phyloP scores from a whole-genome alignment of 306 rosid species.

The Phaseolus lunatus region DNA sequence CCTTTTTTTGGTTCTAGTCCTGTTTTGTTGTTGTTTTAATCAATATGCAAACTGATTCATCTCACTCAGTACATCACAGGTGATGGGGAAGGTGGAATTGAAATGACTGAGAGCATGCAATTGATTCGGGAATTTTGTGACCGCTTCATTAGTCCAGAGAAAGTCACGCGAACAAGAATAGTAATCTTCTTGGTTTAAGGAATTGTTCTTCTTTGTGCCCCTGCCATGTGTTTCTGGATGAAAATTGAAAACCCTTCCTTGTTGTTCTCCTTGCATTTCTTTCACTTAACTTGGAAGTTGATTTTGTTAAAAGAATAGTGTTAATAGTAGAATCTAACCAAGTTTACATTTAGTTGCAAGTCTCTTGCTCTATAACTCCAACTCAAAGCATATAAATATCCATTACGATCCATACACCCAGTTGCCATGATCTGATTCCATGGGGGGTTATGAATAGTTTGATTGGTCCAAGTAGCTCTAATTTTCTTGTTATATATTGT shows the following conservation, averaged over 20 bases:
- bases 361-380: background rate
- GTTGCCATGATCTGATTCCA: slow-evolving; percentile 7
- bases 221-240: slow-evolving; percentile 28
- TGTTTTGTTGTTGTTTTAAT: slow-evolving; percentile 13
- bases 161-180: slow-evolving; percentile 75
- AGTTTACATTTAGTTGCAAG: slow-evolving; percentile 25
- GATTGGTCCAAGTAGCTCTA: slow-evolving; percentile 33
- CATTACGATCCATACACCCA: slow-evolving; percentile 11
- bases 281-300: slow-evolving; percentile 29
- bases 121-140: slow-evolving; percentile 88
- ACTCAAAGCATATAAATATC: background rate
- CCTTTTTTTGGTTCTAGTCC: background rate
- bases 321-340: background rate
- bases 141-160: slow-evolving; percentile 61
- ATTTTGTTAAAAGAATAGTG: background rate
- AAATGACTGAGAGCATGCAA: slow-evolving; percentile 94
- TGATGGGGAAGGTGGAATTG: slow-evolving; percentile 98
- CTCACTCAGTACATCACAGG: slow-evolving; percentile 61
- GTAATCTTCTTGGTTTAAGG: slow-evolving; percentile 60
- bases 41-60: slow-evolving; percentile 31
- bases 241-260: slow-evolving; percentile 7
- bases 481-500: slow-evolving; percentile 25
- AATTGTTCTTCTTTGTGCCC: slow-evolving; percentile 32
- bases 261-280: slow-evolving; percentile 21
- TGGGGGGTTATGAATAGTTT: slow-evolving; percentile 12